Evolutionary conservation across 305 asterid genomes (phyloP).

Genomic region (Salvia sclarea): DNA sequence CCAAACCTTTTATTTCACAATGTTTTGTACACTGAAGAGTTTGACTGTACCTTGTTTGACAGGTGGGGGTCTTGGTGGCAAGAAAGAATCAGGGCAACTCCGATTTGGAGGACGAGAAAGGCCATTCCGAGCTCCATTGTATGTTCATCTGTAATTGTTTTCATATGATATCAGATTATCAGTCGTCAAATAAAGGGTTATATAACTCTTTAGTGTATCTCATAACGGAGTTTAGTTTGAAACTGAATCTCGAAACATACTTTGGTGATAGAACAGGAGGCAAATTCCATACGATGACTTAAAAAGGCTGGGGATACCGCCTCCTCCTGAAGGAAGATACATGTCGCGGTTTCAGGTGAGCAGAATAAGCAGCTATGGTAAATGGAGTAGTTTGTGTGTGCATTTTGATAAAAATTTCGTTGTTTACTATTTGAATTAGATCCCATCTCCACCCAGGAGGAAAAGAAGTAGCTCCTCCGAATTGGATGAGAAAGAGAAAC

Average conservation of each 20-base stretch:
- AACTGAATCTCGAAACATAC: neutral
- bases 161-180: neutral
- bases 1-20: slow-evolving; percentile 5
- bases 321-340: slow-evolving; percentile 90
- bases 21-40: slow-evolving; percentile 15
- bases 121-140: slow-evolving; percentile 95
- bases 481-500: slow-evolving; percentile 41
- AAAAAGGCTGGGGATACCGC: slow-evolving; percentile 83
- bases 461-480: slow-evolving; percentile 45
- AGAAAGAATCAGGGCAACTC: slow-evolving; percentile 96
- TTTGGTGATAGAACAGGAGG: slow-evolving; percentile 47
- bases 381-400: neutral
- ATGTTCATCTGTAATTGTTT: slow-evolving; percentile 35
- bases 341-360: slow-evolving; percentile 76
- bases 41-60: slow-evolving; percentile 30
- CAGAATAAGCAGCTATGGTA: neutral
- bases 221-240: neutral
- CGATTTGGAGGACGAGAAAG: slow-evolving; percentile 98
- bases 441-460: slow-evolving; percentile 82
- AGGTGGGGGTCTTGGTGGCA: slow-evolving; percentile 98
- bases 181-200: neutral
- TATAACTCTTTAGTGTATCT: neutral
- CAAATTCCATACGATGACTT: slow-evolving; percentile 78
- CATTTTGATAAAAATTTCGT: neutral
- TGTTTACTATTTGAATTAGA: slow-evolving; percentile 36